Evolutionary conservation across 192 early-diverging fungal species (phyloP), one percentile per base, ranked within the genome.

Genomic region (Coemansia sp.): DNA sequence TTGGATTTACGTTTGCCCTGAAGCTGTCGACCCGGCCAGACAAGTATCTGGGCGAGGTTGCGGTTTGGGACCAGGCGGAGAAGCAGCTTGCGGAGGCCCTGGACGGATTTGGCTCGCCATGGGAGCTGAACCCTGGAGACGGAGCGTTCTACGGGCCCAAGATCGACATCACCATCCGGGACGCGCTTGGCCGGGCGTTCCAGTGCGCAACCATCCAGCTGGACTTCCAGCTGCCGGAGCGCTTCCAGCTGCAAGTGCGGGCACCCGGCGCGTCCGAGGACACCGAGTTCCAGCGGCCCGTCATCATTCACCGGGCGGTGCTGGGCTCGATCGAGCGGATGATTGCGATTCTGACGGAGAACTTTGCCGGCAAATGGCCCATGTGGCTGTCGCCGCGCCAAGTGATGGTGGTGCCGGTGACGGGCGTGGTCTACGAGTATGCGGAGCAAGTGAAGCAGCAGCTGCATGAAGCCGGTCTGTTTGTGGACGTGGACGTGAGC

Each of bases 61-160:
- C 71, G 6, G 90, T 90, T 21, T 99, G 96, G 96, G 83, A 99
- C 76, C 83, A 75, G 46, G 96, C 96, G 41, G 96, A 99, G 81
- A 78, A 80, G 76, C 80, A 77, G 64, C 82, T 98, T 32, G 80
- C 80, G 15, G 80, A 83, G 46, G 85, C 92, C 11, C 79, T 98
- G 46, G 82, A 90, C 65, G 80, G 84, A 40, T 94, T 90, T 79
- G 90, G 89, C 34, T 53, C 80, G 21, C 71, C 72, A 18, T 99
- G 96, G 96, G 84, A 85, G 62, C 44, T 97, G 44, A 92, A 97
- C 72, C 88, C 87, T 8, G 92, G 92, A 56, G 96, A 99, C 78
- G 96, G 96, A 39, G 96, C 96, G 17, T 99, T 99, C 85, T 99
- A 99, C 72, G 96, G 96, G n/a, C 96, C 96, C 68, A 99, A 99